Evolutionary conservation across 2,329 filamentous ascomycete species (phyloP).

Genomic region (Colletotrichum siamense): DNA sequence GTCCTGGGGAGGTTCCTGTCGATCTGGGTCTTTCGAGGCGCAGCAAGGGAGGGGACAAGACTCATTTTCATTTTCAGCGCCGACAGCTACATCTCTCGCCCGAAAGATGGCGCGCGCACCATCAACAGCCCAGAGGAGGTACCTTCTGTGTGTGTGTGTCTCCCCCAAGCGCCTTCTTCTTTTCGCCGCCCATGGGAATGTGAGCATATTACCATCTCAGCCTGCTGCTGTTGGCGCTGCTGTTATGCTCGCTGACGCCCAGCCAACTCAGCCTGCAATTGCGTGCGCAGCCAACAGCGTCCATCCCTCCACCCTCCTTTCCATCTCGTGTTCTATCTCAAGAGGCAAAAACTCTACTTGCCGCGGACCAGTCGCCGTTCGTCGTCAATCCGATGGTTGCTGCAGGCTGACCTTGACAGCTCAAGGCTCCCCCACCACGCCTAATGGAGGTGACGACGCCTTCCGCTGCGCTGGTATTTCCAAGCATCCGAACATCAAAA

Average conservation of each 20-base stretch:
- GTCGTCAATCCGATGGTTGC: constrained; percentile 4
- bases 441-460: constrained; percentile 7
- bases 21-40: constrained; percentile 20
- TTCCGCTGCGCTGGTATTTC: not conserved
- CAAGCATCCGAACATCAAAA: not conserved
- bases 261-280: constrained; percentile 7
- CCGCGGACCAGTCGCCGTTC: not conserved
- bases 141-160: not conserved
- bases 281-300: constrained; percentile 15
- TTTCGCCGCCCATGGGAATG: constrained; percentile 12
- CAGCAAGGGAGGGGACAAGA: constrained; percentile 11
- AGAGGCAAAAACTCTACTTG: constrained; percentile 8
- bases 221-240: not conserved
- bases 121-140: not conserved
- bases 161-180: not conserved
- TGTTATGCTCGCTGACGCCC: not conserved
- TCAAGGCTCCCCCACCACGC: constrained; percentile 4
- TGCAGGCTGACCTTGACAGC: not conserved
- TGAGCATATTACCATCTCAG: not conserved
- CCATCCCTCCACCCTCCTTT: constrained; percentile 22
- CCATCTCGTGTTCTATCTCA: constrained; percentile 18
- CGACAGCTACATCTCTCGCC: not conserved
- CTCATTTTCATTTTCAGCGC: constrained; percentile 1
- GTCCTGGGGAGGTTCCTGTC: not conserved
- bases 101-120: not conserved